phyloP scores from a whole-genome alignment of 441 rosid genomes.

The Aleurites moluccanus region DNA sequence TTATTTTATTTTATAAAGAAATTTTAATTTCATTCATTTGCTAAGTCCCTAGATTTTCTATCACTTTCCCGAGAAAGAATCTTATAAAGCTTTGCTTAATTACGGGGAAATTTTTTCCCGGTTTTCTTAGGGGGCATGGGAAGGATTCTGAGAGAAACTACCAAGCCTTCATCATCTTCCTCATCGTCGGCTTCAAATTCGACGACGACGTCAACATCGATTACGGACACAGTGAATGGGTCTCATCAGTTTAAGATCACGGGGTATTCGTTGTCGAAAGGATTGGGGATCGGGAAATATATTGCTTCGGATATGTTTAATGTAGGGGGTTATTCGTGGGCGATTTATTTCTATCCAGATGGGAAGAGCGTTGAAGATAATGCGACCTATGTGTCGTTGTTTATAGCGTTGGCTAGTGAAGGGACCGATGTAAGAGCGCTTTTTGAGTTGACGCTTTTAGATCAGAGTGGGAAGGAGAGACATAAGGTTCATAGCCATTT shows the following conservation, averaged over 20 bases:
- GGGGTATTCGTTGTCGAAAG: conserved; percentile 42
- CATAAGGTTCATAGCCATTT: conserved; percentile 95
- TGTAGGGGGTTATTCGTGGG: conserved; percentile 92
- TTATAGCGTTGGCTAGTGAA: conserved; percentile 86
- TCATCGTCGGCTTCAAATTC: conserved; percentile 5
- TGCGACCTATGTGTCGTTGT: conserved; percentile 71
- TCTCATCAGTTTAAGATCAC: conserved; percentile 28
- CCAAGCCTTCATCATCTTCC: conserved; percentile 11
- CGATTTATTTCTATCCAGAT: conserved; percentile 86
- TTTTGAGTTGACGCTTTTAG: conserved; percentile 85
- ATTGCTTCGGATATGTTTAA: conserved; percentile 70
- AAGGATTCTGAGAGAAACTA: conserved; percentile 18
- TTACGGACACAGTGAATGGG: conserved; percentile 27
- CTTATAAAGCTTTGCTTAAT: neutral
- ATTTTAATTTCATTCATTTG: neutral
- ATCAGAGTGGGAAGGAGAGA: conserved; percentile 83
- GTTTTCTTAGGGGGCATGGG: conserved; percentile 19
- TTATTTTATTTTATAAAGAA: neutral
- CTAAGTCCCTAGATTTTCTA: neutral
- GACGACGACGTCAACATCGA: conserved; percentile 21
- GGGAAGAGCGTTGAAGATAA: conserved; percentile 91
- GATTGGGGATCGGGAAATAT: conserved; percentile 79
- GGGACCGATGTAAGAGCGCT: conserved; percentile 87
- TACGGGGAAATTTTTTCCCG: neutral
- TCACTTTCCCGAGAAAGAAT: conserved; percentile 4